Evolutionary conservation across 1,139 yeast genomes (phyloP).

Genomic region (Pichia sp.): DNA sequence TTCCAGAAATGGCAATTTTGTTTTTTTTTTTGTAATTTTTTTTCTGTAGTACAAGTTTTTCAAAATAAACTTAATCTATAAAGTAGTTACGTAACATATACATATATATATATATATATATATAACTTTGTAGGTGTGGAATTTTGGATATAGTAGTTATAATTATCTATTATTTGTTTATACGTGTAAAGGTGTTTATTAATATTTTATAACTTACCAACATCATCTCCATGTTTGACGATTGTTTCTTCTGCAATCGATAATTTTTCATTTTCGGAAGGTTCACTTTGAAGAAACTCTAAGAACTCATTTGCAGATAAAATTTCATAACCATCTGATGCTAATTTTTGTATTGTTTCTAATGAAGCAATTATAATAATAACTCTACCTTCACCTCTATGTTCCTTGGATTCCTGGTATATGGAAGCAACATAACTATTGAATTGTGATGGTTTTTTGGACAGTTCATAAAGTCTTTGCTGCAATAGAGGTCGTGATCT

Average conservation of each 20-base stretch:
- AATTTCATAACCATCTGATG: conserved; percentile 17
- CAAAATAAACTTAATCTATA: neutral
- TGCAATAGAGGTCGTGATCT: conserved; percentile 21
- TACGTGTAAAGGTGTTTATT: neutral
- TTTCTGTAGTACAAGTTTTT: neutral
- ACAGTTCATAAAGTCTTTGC: conserved; percentile 11
- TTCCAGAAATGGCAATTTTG: neutral
- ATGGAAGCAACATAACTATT: conserved; percentile 17
- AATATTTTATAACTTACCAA: neutral
- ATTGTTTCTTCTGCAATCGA: conserved; percentile 7
- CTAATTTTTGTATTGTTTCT: conserved; percentile 25
- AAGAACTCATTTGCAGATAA: neutral
- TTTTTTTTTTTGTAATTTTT: neutral
- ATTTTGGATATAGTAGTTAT: neutral
- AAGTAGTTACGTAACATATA: neutral
- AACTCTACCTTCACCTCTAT: conserved; percentile 26
- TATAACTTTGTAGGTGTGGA: too few relatives aligned
- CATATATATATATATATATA: neutral
- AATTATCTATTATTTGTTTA: neutral
- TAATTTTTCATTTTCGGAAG: neutral
- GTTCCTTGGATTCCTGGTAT: conserved; percentile 19
- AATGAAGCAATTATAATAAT: conserved; percentile 25
- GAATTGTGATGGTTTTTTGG: conserved; percentile 16
- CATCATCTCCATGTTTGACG: neutral
- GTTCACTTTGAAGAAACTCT: neutral